These are phyloP conservation scores for Pichia sp. DNA, from an alignment of 1,139 yeast genomes.

Conservation along the genomic window DNA sequence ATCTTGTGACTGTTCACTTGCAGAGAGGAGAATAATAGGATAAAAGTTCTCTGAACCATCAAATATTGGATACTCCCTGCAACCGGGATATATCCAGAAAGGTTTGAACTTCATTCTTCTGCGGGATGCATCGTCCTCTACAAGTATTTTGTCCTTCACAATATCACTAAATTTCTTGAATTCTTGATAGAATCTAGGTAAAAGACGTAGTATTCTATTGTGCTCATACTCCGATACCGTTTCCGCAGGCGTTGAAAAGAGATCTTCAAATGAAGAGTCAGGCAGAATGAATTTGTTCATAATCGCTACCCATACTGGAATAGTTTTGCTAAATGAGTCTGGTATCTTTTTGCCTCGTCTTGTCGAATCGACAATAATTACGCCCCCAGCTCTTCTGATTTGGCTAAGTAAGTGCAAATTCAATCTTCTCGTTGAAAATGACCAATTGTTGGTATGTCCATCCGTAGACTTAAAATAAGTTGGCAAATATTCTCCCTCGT, in stretches of 20 bases:
- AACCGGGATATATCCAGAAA: constrained; percentile 66
- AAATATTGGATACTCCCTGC: constrained; percentile 14
- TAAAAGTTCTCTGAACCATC: constrained; percentile 26
- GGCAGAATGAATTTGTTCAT: constrained; percentile 51
- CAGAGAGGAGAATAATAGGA: constrained; percentile 56
- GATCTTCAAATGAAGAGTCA: constrained; percentile 23
- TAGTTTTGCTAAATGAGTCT: constrained; percentile 79
- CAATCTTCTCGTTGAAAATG: constrained; percentile 65
- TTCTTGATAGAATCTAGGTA: constrained; percentile 49
- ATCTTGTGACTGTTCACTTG: constrained; percentile 57
- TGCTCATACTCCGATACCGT: constrained; percentile 60
- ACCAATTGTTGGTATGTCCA: constrained; percentile 82
- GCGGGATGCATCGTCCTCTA: neutral
- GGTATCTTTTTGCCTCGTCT: constrained; percentile 81
- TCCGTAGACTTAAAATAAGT: constrained; percentile 87
- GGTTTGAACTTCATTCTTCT: constrained; percentile 49
- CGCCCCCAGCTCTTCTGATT: constrained; percentile 42
- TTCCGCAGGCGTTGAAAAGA: constrained; percentile 47
- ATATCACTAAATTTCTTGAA: constrained; percentile 37
- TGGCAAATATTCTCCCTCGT: constrained; percentile 26
- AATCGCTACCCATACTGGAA: constrained; percentile 91
- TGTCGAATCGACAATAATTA: constrained; percentile 77
- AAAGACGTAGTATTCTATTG: constrained; percentile 43
- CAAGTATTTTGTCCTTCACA: neutral
- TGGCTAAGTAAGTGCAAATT: constrained; percentile 64